phyloP scores from a whole-genome alignment of 1,139 yeast species.

The Meyerozyma carpophila region DNA sequence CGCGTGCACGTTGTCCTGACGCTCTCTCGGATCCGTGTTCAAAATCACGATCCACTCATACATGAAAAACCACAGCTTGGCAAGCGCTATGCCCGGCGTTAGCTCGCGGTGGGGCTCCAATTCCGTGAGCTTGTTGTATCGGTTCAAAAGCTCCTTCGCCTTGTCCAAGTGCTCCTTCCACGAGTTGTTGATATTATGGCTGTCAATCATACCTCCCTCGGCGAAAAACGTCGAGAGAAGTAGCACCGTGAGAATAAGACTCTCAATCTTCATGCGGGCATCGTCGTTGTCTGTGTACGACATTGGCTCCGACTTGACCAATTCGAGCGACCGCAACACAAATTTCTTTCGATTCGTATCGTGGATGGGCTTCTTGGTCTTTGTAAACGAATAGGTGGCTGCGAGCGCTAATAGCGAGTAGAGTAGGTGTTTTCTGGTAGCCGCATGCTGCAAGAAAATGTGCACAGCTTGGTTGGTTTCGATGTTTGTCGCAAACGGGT shows the following conservation, averaged over 20 bases:
- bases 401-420: slow-evolving; percentile 13
- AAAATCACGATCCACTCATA: slow-evolving; percentile 11
- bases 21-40: neutral
- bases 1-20: neutral
- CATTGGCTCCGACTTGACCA: slow-evolving; percentile 11
- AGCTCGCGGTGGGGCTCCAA: slow-evolving; percentile 7
- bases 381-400: slow-evolving; percentile 10
- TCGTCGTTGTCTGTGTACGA: slow-evolving; percentile 9
- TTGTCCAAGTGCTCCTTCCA: slow-evolving; percentile 13
- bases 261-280: slow-evolving; percentile 13
- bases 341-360: slow-evolving; percentile 10
- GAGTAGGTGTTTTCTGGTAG: slow-evolving; percentile 10
- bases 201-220: slow-evolving; percentile 10
- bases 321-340: slow-evolving; percentile 12
- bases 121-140: slow-evolving; percentile 9
- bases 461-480: slow-evolving; percentile 10
- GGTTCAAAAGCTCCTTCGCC: slow-evolving; percentile 9
- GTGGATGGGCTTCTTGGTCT: slow-evolving; percentile 7
- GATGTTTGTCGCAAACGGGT: slow-evolving; percentile 10
- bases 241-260: slow-evolving; percentile 12
- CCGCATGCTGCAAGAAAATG: slow-evolving; percentile 12
- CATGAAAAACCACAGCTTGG: slow-evolving; percentile 10
- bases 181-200: slow-evolving; percentile 7
- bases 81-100: slow-evolving; percentile 9
- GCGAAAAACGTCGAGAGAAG: slow-evolving; percentile 12